These are phyloP conservation scores for Austroboletus niveus DNA, from an alignment of 1,284 basidiomycete species.

Conservation along the genomic window DNA sequence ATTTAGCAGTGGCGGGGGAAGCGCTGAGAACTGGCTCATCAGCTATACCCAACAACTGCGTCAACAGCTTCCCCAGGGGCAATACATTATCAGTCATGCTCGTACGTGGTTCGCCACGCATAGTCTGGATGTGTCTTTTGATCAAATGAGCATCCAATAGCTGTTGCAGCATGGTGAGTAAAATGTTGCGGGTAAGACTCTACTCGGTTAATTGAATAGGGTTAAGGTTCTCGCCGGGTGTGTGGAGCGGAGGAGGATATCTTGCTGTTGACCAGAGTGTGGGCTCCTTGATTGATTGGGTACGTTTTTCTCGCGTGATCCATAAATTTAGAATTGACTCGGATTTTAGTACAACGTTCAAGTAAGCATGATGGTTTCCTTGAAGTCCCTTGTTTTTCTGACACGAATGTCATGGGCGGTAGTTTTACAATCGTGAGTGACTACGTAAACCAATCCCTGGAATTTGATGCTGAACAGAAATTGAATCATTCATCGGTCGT, in stretches of 20 bases:
- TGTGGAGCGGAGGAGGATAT: conserved; percentile 50
- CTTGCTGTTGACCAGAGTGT: conserved; percentile 48
- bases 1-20: conserved; percentile 39
- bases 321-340: background rate
- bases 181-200: background rate
- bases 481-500: background rate
- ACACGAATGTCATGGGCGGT: background rate
- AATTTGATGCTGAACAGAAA: background rate
- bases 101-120: conserved; percentile 26
- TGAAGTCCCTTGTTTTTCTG: background rate
- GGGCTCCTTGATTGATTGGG: conserved; percentile 57
- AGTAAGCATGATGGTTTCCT: conserved; percentile 23
- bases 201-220: background rate
- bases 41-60: conserved; percentile 43
- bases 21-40: conserved; percentile 44
- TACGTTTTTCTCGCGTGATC: conserved; percentile 6
- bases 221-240: conserved; percentile 26
- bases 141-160: conserved; percentile 11
- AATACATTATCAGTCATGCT: conserved; percentile 40
- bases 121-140: background rate
- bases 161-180: conserved; percentile 30
- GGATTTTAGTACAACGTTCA: conserved; percentile 44
- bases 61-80: conserved; percentile 35
- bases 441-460: background rate
- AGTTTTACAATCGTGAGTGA: conserved; percentile 64